Evolutionary conservation across 306 rosid genomes (phyloP).

Genomic region (Benincasa hispida): DNA sequence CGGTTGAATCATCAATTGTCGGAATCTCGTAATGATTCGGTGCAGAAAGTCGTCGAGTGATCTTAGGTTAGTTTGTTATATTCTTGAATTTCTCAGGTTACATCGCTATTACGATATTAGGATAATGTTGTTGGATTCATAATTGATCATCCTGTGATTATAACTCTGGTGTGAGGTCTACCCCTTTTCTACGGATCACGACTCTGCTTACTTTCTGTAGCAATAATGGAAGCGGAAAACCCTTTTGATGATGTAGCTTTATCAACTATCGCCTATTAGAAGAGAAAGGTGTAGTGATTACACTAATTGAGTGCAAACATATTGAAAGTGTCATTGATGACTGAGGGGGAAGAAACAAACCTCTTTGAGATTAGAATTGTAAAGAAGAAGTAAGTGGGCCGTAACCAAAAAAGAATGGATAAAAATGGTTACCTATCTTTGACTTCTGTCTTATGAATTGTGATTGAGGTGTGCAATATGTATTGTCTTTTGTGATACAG

Average conservation of each 20-base stretch:
- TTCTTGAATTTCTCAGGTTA: background rate
- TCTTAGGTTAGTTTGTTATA: constrained; percentile 4
- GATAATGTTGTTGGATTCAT: background rate
- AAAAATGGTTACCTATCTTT: background rate
- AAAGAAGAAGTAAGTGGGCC: background rate
- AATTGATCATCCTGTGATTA: background rate
- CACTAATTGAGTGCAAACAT: background rate
- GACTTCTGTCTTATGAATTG: background rate
- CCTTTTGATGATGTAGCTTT: background rate
- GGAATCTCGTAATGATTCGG: background rate
- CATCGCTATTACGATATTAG: background rate
- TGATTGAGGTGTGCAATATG: background rate
- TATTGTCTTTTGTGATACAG: background rate
- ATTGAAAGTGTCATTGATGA: background rate
- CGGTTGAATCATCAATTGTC: constrained; percentile 6
- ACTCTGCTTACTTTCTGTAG: background rate
- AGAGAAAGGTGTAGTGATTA: background rate
- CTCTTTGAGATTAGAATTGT: background rate
- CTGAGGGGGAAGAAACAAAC: background rate
- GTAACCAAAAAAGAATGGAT: background rate
- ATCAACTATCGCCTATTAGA: background rate
- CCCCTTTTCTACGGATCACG: background rate
- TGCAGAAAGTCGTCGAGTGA: constrained; percentile 5
- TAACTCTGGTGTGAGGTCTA: background rate
- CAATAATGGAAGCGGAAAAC: background rate